A percentile compares a stretch with the other conserved stretches of the same genome.
phyloP scores from a whole-genome alignment of 2,329 filamentous ascomycete genomes.

The Aureobasidium sp. region DNA sequence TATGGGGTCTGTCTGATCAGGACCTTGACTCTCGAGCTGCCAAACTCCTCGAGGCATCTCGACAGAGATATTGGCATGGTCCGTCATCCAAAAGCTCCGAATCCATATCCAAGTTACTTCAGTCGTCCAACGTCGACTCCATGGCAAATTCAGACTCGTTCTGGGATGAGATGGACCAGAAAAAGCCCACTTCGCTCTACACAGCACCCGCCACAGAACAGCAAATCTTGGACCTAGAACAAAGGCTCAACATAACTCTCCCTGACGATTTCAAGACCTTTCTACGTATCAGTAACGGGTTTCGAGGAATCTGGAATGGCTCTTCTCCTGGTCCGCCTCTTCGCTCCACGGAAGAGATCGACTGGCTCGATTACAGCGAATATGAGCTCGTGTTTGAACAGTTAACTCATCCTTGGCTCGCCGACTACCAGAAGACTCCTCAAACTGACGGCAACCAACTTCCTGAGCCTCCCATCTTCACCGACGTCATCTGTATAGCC shows the following conservation, averaged over 20 bases:
- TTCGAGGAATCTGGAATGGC: not conserved
- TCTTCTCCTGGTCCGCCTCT: not conserved
- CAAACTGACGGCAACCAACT: not conserved
- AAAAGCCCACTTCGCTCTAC: not conserved
- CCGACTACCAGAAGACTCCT: not conserved
- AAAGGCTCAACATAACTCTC: not conserved
- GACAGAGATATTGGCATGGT: not conserved
- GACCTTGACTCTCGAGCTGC: not conserved
- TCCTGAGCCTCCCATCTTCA: not conserved
- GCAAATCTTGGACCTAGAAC: not conserved
- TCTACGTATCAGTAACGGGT: not conserved
- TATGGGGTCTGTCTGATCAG: not conserved
- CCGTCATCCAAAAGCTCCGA: not conserved
- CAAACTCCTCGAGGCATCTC: not conserved
- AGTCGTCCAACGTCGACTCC: not conserved
- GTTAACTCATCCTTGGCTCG: not conserved
- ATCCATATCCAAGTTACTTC: not conserved
- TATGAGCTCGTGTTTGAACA: not conserved
- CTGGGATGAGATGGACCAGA: not conserved
- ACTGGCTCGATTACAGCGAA: not conserved
- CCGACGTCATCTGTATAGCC: not conserved
- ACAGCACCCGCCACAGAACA: not conserved
- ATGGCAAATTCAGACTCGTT: not conserved
- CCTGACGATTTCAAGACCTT: not conserved
- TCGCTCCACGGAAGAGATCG: not conserved